Evolutionary conservation across 805 yeast genomes (phyloP).

Genomic region (Lipomyces kockii): DNA sequence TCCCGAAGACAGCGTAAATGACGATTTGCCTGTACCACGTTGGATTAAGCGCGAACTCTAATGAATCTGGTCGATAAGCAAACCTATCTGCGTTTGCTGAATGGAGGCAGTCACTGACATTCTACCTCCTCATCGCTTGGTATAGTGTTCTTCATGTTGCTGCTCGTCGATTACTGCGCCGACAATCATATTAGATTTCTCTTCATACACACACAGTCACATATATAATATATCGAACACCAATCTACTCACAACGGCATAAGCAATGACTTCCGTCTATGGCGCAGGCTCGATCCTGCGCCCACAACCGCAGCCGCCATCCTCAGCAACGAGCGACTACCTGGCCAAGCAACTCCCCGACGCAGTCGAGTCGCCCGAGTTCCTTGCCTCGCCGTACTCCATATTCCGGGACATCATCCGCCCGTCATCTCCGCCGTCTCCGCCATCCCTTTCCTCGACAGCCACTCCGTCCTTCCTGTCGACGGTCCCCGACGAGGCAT

Average conservation of each 20-base stretch:
- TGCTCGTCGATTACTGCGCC: too few relatives aligned
- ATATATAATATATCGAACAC: too few relatives aligned
- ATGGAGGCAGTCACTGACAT: too few relatives aligned
- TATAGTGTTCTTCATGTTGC: too few relatives aligned
- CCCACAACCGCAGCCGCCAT: not conserved
- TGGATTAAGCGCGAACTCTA: too few relatives aligned
- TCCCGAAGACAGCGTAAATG: too few relatives aligned
- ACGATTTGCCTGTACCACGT: too few relatives aligned
- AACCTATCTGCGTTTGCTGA: too few relatives aligned
- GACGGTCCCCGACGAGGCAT: not conserved
- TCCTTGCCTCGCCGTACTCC: conserved; percentile 32
- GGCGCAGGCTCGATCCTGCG: conserved; percentile 5
- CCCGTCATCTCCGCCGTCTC: not conserved
- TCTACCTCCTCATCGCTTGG: too few relatives aligned
- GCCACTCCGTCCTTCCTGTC: not conserved
- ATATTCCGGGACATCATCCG: conserved; percentile 27
- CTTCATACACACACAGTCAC: too few relatives aligned
- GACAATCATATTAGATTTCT: too few relatives aligned
- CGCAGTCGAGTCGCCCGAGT: conserved; percentile 17
- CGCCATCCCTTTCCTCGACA: conserved; percentile 6
- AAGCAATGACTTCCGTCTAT: not conserved
- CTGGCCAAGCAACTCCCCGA: not conserved
- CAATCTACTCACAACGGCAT: not conserved
- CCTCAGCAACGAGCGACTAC: not conserved
- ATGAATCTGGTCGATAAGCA: too few relatives aligned